Base-by-base conservation (phyloP, 139 green algal species). In the Axilococcus clingmanii region DNA sequence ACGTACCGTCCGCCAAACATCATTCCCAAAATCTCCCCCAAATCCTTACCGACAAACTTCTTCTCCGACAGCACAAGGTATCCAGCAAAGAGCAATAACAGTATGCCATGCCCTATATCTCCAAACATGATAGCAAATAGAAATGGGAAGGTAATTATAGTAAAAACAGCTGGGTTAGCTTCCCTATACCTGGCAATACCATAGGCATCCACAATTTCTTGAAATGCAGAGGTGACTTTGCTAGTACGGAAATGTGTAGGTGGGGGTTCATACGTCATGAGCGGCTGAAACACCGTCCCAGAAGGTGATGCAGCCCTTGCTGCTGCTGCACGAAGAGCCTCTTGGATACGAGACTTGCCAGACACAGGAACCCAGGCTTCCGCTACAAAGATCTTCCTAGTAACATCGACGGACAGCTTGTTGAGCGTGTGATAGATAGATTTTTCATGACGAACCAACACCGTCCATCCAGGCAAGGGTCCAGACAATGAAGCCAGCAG, bases 121-220 rank as follows among this genome's bases (percentile, higher is more conserved):
- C 92, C 92, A 74, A 99, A 99, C 92, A 99, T 99, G 68, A 99
- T 80, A 17, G 92, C 86, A 57, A 99, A 99, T 14, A 99, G 74
- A 77, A 99, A 99, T 27, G 92, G 92, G 67, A 99, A 99, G 46
- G 92, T 98, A 36, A 95, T 73, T 46, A 98, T 93, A 53, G 92
- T 94, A 72, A 95, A 90, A 8, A 94, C 78, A 1, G 83, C 68
- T 1, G 92, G 92, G 75, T 99, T 99, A 24, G 78, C 84, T 68
- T 98, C 91, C 0, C 84, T 63, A 73, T 97, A 98, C 7, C 82
- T 71, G 0, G 87, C 91, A 25, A 97, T 75, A 48, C 92, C 92
- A 54, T 99, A 99, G 2, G 92, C 81, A 43, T 98, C 85, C 53
- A 99, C 87, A 50, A 97, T 95, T 38, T 74, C 79, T 68, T 98